Conservation (phyloP, 768 basidiomycete genomes). For the Tricholoma flavovirens region DNA sequence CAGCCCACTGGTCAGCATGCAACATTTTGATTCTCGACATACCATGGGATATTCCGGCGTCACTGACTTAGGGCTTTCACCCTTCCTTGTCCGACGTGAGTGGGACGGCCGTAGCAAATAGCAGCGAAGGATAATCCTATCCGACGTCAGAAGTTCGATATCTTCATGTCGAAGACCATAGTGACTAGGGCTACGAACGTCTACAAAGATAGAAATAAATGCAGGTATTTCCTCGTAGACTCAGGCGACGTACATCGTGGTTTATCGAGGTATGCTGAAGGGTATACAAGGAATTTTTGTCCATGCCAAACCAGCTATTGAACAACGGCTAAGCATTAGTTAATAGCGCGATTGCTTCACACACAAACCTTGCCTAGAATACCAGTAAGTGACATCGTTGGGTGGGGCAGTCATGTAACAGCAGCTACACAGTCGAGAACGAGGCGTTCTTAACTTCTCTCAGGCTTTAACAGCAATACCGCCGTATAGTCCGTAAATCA, state of each 20-base stretch:
- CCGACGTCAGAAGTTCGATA: slow-evolving; percentile 5
- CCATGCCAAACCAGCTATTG: slow-evolving; percentile 12
- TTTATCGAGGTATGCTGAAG: slow-evolving; percentile 12
- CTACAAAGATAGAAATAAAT: background rate
- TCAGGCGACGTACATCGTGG: slow-evolving; percentile 3
- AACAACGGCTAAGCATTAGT: background rate
- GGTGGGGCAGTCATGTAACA: background rate
- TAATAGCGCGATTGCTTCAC: background rate
- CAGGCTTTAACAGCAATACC: background rate
- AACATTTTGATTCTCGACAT: background rate
- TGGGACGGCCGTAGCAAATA: background rate
- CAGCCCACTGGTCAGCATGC: background rate
- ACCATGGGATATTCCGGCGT: background rate
- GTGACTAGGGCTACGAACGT: background rate
- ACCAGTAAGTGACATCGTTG: background rate
- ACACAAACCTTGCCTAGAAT: background rate
- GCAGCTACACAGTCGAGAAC: no score
- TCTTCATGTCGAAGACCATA: background rate
- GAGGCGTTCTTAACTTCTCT: no score
- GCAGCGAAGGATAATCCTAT: slow-evolving; percentile 6
- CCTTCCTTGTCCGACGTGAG: background rate
- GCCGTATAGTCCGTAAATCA: background rate
- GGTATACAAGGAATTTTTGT: slow-evolving; percentile 16
- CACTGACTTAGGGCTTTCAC: background rate
- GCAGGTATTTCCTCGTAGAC: background rate